Evolutionary conservation across 495 filamentous ascomycete genomes (phyloP).

Genomic region (Lasiosphaeria ovina): DNA sequence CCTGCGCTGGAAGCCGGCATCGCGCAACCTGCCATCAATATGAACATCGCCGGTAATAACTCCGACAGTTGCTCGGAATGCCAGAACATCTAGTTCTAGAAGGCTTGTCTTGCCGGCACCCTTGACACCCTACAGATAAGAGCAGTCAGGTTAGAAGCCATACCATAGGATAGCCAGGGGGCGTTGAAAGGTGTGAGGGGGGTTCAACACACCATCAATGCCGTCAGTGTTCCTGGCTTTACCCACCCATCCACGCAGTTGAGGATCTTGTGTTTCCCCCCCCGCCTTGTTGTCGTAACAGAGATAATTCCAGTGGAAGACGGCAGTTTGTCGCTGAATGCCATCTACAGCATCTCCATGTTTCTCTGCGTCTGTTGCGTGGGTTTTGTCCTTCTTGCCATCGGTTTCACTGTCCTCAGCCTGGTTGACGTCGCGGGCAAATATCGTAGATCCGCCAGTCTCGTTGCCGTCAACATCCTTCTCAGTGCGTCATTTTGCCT

Average conservation of each 20-base stretch:
- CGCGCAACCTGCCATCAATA: conserved; percentile 66
- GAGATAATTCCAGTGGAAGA: conserved; percentile 70
- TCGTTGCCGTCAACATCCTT: conserved; percentile 2
- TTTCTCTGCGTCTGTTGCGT: background rate
- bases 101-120: conserved; percentile 74
- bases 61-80: conserved; percentile 67
- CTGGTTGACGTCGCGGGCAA: background rate
- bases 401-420: background rate
- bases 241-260: conserved; percentile 75
- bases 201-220: conserved; percentile 58
- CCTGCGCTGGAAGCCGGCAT: conserved; percentile 65
- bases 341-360: background rate
- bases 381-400: background rate
- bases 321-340: conserved; percentile 5
- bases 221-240: conserved; percentile 72
- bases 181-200: no score
- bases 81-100: conserved; percentile 59
- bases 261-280: conserved; percentile 58
- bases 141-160: no score
- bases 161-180: conserved; percentile 58
- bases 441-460: background rate
- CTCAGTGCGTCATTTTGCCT: background rate
- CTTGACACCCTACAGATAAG: conserved; percentile 54
- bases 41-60: conserved; percentile 67
- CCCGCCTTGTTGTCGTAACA: conserved; percentile 76